Evolutionary conservation across 768 basidiomycete species (phyloP), one percentile per base, ranked within the genome.

Genomic region (Tulasnella sp.): DNA sequence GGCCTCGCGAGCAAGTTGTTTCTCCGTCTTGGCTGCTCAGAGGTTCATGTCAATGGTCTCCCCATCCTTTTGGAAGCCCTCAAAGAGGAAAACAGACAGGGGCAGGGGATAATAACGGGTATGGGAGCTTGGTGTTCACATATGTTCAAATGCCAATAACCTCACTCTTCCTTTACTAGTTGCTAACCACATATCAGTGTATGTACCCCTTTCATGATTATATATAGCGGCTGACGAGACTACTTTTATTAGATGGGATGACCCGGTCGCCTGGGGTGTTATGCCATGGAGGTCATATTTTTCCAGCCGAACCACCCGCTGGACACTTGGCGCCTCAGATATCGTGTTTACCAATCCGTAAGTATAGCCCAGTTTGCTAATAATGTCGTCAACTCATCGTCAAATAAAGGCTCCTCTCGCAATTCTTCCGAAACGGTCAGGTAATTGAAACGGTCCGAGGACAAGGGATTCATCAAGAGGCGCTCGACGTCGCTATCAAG

Each of bases 111-210:
- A 44, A 83, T 96, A 31, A 96, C 95, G 38, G 90, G 94, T 94
- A 77, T 52, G 76, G 27, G 36, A 71, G n/a, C 14, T n/a, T 74
- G 1, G 2, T 74, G 12, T 48, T 73, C 12, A 40, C 71, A 79
- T 18, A 8, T 38, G 44, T 52, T 74, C 2, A 77, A 75, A 89
- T 86, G 0, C 48, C 21, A 74, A 71, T 34, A 16, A 12, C 76
- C 74, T 27, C 19, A 12, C 62, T 75, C 79, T 48, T 79, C 74
- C 81, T 71, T 76, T 73, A 56, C 72, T 81, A 97, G 96, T 98
- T 72, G 91, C 93, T 79, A 99, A 99, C 85, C 97, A 99, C 84
- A 91, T 97, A 77, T 98, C 97, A 74, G 96, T 95, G 92, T 96
- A 84, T 78, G 91, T 87, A 44, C 27, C 7, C 21, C 62, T 75